A percentile compares a stretch with the other conserved stretches of the same genome.
Conservation (phyloP, 2,329 filamentous ascomycete genomes). For the Colletotrichum limetticola region DNA sequence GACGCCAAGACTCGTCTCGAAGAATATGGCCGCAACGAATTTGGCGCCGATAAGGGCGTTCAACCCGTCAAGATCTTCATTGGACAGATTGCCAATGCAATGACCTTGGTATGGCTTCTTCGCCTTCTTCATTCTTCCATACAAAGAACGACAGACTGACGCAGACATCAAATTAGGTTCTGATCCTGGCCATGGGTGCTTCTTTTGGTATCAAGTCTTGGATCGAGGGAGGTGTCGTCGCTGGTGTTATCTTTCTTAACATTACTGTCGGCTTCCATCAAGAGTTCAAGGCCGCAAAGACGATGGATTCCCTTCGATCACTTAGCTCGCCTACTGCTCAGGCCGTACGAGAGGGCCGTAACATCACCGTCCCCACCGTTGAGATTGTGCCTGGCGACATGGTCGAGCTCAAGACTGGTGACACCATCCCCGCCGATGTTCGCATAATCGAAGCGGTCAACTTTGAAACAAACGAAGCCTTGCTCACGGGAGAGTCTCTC, state of each 20-base stretch:
- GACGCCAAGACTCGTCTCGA: constrained; percentile 67
- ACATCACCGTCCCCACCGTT: constrained; percentile 49
- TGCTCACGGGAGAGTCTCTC: constrained; percentile 72
- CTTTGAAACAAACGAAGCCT: constrained; percentile 74
- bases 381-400: constrained; percentile 69
- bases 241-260: constrained; percentile 67
- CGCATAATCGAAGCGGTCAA: constrained; percentile 70
- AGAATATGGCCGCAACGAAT: constrained; percentile 70
- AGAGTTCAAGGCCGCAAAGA: constrained; percentile 60
- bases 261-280: constrained; percentile 62
- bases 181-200: constrained; percentile 68
- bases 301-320: constrained; percentile 58
- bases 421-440: constrained; percentile 71
- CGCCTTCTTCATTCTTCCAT: not conserved
- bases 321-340: constrained; percentile 56
- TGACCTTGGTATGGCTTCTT: constrained; percentile 66
- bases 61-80: constrained; percentile 72
- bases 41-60: constrained; percentile 70
- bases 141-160: not conserved
- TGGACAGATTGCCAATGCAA: constrained; percentile 74
- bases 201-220: constrained; percentile 68
- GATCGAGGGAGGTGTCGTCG: constrained; percentile 70
- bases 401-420: constrained; percentile 64
- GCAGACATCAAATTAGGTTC: constrained; percentile 47
- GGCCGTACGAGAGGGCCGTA: constrained; percentile 53